These are phyloP conservation scores for Daphne laureola DNA, from an alignment of 441 rosid genomes.

Conservation along the genomic window DNA sequence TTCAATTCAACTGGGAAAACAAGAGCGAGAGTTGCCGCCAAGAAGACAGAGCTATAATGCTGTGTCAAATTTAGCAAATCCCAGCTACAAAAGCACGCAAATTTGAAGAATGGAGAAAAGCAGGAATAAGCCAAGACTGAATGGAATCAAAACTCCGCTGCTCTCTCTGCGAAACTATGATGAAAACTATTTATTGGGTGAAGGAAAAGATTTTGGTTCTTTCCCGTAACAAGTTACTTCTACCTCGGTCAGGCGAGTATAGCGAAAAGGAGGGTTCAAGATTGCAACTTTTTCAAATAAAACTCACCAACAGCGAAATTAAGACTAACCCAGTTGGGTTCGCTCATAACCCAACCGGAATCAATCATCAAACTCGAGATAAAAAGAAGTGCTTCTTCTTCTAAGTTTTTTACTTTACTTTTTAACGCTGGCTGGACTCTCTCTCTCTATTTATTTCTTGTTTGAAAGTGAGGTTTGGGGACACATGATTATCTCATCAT, in stretches of 20 bases:
- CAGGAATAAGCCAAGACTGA: constrained; percentile 41
- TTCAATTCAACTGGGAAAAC: constrained; percentile 15
- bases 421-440: constrained; percentile 12
- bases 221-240: constrained; percentile 22
- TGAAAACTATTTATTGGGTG: constrained; percentile 47
- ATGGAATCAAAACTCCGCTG: constrained; percentile 36
- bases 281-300: constrained; percentile 31
- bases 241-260: constrained; percentile 24
- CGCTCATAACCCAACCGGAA: constrained; percentile 41
- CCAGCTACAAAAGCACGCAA: constrained; percentile 22
- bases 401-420: background rate
- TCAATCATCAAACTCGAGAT: constrained; percentile 37
- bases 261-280: constrained; percentile 31
- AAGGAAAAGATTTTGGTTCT: constrained; percentile 24
- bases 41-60: too few relatives aligned
- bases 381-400: constrained; percentile 19
- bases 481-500: constrained; percentile 84
- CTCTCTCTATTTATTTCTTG: constrained; percentile 14
- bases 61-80: constrained; percentile 7
- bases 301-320: constrained; percentile 18
- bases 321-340: constrained; percentile 39
- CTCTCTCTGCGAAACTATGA: constrained; percentile 32
- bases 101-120: constrained; percentile 23
- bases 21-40: background rate
- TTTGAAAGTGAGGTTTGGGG: constrained; percentile 31